These are phyloP conservation scores for Thelonectria rubi DNA, from an alignment of 2,329 filamentous ascomycete genomes.

Conservation along the genomic window DNA sequence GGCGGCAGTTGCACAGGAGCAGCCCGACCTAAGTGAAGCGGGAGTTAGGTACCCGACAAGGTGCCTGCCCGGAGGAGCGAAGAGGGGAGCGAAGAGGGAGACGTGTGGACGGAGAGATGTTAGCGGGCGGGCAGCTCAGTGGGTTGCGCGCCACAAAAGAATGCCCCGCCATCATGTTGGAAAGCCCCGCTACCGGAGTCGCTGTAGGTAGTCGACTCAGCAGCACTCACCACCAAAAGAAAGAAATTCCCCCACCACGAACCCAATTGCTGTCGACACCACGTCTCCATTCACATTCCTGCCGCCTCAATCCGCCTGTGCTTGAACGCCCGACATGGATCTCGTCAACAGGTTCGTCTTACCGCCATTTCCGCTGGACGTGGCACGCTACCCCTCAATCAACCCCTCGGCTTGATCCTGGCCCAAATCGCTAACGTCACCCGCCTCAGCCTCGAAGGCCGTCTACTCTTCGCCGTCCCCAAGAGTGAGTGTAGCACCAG, in stretches of 20 bases:
- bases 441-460: conserved; percentile 79
- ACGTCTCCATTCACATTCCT: not conserved
- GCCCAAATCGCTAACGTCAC: conserved; percentile 29
- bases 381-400: not conserved
- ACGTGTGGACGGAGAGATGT: not conserved
- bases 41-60: no score
- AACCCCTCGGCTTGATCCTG: not conserved
- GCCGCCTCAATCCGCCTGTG: not conserved
- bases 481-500: conserved; percentile 76
- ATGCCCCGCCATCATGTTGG: conserved; percentile 39
- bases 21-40: no score
- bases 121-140: not conserved
- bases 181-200: conserved; percentile 42
- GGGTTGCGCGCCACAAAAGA: not conserved
- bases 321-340: conserved; percentile 54
- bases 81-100: no score
- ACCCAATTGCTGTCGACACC: conserved; percentile 2
- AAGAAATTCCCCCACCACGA: conserved; percentile 37
- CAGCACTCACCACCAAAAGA: conserved; percentile 35
- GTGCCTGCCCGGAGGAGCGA: no score
- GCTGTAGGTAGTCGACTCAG: conserved; percentile 13
- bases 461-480: conserved; percentile 95
- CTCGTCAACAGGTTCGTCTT: conserved; percentile 61
- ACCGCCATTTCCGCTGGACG: not conserved
- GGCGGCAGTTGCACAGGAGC: not conserved